Base-by-base conservation (phyloP, 2,329 filamentous ascomycete genomes). In the Cercospora sp. region DNA sequence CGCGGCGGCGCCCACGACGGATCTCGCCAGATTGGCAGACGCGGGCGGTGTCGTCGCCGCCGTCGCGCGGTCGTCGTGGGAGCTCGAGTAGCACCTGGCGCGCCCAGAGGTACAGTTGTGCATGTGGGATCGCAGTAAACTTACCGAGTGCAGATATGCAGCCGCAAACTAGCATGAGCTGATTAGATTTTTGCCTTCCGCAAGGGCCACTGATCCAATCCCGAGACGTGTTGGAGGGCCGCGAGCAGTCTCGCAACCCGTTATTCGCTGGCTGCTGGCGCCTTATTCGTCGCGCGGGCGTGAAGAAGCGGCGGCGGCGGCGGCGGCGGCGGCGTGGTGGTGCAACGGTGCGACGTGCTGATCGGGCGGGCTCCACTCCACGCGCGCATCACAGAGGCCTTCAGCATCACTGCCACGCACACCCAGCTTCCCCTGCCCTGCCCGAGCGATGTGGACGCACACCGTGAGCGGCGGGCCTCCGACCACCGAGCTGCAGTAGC, bases 141-240 rank as follows among this genome's bases (percentile, higher is more conserved):
- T 63, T 67, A 60, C 63, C 59, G 51, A 63, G 40, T 40, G 60
- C 31, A 63, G 60, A 55, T 23, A 45, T 66, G 63, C 66, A 68
- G 63, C 45, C 60, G 63, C 63, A 63, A 40, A 57, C 60, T 31
- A 61, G 67, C 67, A 63, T 53, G 28, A 23, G 64, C 48, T 48
- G 67, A 69, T 64, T 57, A 60, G 67, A 64, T 28, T 63, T 66
- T 42, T 48, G 60, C 31, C 53, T 31, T 61, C 51, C 16, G 62
- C 62, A 62, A 68, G 66, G 66, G 66, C 55, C 36, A 10, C 33
- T 16, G 33, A 40, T 40, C 33, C 33, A 40, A n/a, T 40, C 53
- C 36, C 36, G 36, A 42, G 36, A 42, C 36, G 36, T 42, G 36
- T n/a, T 16, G 36, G 36, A 42, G 36, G 36, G 36, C 36, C 16